Percentiles rank a stretch among this genome's conserved stretches.
These are phyloP conservation scores for Penicillium maclennaniae DNA, from an alignment of 495 filamentous ascomycete genomes.

Conservation along the genomic window DNA sequence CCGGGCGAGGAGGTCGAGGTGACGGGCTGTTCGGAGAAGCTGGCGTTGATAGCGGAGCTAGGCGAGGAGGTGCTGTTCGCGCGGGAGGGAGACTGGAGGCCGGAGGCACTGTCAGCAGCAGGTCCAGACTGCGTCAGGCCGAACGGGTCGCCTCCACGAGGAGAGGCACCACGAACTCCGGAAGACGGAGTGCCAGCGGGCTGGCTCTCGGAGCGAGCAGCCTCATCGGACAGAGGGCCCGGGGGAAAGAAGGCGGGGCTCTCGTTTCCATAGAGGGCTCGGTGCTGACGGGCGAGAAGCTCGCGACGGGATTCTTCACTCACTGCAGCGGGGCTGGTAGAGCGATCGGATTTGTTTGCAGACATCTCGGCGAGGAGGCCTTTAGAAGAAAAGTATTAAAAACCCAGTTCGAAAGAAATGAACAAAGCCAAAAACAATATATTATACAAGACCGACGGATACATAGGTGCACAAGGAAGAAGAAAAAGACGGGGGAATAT, in stretches of 20 bases:
- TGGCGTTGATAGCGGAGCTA: slow-evolving; percentile 59
- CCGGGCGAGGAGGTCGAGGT: slow-evolving; percentile 88
- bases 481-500: slow-evolving; percentile 35
- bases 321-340: slow-evolving; percentile 85
- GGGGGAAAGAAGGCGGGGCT: slow-evolving; percentile 56
- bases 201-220: slow-evolving; percentile 55
- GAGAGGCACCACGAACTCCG: slow-evolving; percentile 54
- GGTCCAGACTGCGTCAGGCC: slow-evolving; percentile 44
- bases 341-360: slow-evolving; percentile 81
- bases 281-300: slow-evolving; percentile 91
- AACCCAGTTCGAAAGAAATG: slow-evolving; percentile 38
- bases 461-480: slow-evolving; percentile 34
- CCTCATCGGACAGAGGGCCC: slow-evolving; percentile 61
- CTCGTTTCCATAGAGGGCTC: slow-evolving; percentile 81
- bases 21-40: slow-evolving; percentile 67
- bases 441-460: slow-evolving; percentile 48
- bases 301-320: slow-evolving; percentile 95
- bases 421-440: slow-evolving; percentile 35
- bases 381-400: slow-evolving; percentile 45
- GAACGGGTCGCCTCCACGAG: slow-evolving; percentile 62
- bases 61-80: slow-evolving; percentile 88
- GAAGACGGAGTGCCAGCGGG: slow-evolving; percentile 53
- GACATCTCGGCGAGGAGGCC: slow-evolving; percentile 80
- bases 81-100: slow-evolving; percentile 65
- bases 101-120: slow-evolving; percentile 36